Conservation (phyloP, 2,329 filamentous ascomycete genomes). For the Blastomyces percursus region DNA sequence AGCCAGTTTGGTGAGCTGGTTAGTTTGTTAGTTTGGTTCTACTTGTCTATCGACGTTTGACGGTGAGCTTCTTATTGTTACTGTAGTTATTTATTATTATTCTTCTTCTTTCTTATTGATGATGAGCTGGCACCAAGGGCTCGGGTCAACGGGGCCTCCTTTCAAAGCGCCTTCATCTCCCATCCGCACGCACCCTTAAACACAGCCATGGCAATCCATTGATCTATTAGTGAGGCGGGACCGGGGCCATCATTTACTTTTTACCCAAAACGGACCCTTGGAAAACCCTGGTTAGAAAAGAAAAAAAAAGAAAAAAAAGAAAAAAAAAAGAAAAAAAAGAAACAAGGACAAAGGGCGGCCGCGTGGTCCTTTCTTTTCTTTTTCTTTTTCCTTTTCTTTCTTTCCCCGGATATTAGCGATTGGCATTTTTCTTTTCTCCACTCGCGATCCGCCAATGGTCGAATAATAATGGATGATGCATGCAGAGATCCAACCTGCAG, state of each 20-base stretch:
- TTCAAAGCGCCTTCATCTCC: too few relatives aligned
- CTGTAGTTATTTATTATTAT: too few relatives aligned
- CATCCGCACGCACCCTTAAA: too few relatives aligned
- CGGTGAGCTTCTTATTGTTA: background rate
- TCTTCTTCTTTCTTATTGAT: background rate
- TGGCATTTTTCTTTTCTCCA: background rate
- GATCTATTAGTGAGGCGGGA: background rate
- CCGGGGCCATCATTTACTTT: background rate
- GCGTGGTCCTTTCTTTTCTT: background rate
- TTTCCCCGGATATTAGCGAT: background rate
- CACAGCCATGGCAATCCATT: background rate
- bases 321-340: too few relatives aligned
- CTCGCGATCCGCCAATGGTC: background rate
- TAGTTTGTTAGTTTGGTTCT: too few relatives aligned
- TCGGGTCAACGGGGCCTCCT: background rate
- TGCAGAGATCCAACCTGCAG: background rate
- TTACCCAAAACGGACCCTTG: background rate
- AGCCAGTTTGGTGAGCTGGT: background rate
- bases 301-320: too few relatives aligned
- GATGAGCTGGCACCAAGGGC: conserved; percentile 2
- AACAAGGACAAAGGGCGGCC: background rate
- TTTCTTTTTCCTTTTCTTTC: background rate
- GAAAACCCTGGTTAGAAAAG: too few relatives aligned
- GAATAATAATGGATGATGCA: too few relatives aligned
- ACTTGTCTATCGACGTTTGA: background rate